phyloP scores from a whole-genome alignment of 2,329 filamentous ascomycete species.

The Coleophoma crateriformis region DNA sequence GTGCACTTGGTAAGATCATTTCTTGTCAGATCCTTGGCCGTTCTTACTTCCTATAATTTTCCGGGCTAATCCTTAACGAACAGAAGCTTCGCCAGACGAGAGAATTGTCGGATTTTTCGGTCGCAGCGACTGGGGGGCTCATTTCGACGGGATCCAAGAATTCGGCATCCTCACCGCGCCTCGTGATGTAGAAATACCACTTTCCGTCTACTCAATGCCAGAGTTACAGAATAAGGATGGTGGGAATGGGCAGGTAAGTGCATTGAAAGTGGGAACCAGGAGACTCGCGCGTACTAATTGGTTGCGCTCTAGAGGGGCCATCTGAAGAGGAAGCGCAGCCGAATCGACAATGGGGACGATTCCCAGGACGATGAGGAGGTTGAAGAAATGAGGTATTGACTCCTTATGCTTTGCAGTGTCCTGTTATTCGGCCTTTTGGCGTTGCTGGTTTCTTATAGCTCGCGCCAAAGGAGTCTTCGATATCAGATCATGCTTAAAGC shows the following conservation, averaged over 20 bases:
- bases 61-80: background rate
- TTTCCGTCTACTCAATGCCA: constrained; percentile 32
- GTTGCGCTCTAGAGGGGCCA: background rate
- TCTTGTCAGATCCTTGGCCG: background rate
- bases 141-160: constrained; percentile 24
- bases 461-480: too few species aligned
- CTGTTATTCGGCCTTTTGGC: too few species aligned
- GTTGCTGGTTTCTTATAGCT: too few species aligned
- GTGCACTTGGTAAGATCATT: constrained; percentile 4
- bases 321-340: background rate
- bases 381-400: background rate
- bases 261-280: background rate
- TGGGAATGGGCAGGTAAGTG: constrained; percentile 5
- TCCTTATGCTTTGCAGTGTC: too few species aligned
- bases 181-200: constrained; percentile 32
- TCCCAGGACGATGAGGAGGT: background rate
- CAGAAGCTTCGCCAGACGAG: constrained; percentile 28
- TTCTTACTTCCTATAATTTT: background rate
- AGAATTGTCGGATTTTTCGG: constrained; percentile 42
- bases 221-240: constrained; percentile 32
- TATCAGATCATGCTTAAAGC: too few species aligned
- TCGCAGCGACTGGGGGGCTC: constrained; percentile 21
- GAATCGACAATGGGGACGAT: background rate
- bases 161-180: constrained; percentile 44
- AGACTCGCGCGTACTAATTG: too few species aligned